phyloP scores from a whole-genome alignment of 495 filamentous ascomycete genomes.

The Lineolata rhizophorae region DNA sequence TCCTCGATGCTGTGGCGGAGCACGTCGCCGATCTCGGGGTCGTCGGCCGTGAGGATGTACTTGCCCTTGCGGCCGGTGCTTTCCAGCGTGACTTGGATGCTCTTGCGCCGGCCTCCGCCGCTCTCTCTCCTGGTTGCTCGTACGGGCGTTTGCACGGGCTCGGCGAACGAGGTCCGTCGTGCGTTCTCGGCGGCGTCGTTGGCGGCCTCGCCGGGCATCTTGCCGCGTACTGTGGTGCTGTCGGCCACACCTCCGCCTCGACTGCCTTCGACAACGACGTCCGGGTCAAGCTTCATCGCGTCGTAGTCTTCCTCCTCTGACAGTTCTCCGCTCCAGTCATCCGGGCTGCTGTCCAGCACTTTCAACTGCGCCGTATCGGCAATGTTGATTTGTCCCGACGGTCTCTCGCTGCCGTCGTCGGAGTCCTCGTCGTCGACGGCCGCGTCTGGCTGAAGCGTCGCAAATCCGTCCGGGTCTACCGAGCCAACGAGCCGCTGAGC shows the following conservation, averaged over 20 bases:
- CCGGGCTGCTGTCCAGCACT: no score
- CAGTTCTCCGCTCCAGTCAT: neutral
- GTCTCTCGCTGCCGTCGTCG: no score
- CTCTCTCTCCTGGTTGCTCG: neutral
- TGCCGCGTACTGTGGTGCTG: neutral
- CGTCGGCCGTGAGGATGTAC: slow-evolving; percentile 34
- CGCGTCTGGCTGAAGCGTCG: no score
- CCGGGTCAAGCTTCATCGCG: slow-evolving; percentile 10
- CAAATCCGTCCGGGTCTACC: no score
- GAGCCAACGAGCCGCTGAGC: no score
- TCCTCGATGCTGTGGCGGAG: slow-evolving; percentile 23
- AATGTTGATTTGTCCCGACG: no score
- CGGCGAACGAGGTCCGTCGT: neutral
- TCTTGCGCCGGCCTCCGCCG: slow-evolving; percentile 9
- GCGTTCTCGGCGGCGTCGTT: neutral
- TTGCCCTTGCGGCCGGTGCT: slow-evolving; percentile 22
- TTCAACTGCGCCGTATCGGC: no score
- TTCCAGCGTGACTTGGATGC: slow-evolving; percentile 25
- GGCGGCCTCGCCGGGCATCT: neutral
- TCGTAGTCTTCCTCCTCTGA: slow-evolving; percentile 16
- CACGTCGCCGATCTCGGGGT: slow-evolving; percentile 30
- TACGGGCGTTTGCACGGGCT: neutral
- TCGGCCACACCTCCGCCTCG: neutral
- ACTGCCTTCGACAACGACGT: slow-evolving; percentile 6
- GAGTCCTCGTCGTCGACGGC: no score